Base-by-base conservation (phyloP, 202 grass and related monocot genomes). In the Sporobolus alterniflorus region DNA sequence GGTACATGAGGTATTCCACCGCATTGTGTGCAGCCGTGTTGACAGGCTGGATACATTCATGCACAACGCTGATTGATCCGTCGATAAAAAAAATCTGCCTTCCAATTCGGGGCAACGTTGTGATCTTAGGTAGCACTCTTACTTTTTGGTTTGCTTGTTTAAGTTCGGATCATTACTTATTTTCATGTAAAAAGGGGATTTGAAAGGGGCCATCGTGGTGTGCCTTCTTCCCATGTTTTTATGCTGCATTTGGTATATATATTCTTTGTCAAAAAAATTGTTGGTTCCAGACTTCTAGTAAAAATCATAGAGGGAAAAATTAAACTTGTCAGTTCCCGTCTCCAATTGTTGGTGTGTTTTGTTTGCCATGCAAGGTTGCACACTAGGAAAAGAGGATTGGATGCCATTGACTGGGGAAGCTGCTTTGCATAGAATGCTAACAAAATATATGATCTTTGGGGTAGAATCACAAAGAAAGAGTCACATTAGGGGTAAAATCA, bases 1-100 rank as follows among this genome's bases (percentile, higher is more conserved):
- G 82, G 85, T 98, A 66, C 93, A 90, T 42, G 92, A 94, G 79
- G 90, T 98, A 9, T 98, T 98, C 87, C 92, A 91, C 77, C 89
- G 90, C 74, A 95, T 98, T n/a, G 86, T 98, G 42, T 83, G 91
- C 64, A 96, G 91, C 91, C 96, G 96, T 13, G 94, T 94, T 0
- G 96, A 98, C 56, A 89, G 88, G 52, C 88, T 90, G 10, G 88
- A 90, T 60, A 83, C 88, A 6, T 87, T 79, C 51, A 87, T 90
- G 88, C 79, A 87, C 88, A 90, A 87, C 74, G 74, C 74, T 14
- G 88, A 83, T 69, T 90, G 83, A 90, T 77, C 62, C 16, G 55
- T 82, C n/a, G 2, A 60, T 60, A 68, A 60, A 51, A 68, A 15
- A 61, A 62, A 50, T 51, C 33, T 20, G 18, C 61, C 74, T 69